Conservation (phyloP, 257 asterid genomes). For the Leonotis leonurus region DNA sequence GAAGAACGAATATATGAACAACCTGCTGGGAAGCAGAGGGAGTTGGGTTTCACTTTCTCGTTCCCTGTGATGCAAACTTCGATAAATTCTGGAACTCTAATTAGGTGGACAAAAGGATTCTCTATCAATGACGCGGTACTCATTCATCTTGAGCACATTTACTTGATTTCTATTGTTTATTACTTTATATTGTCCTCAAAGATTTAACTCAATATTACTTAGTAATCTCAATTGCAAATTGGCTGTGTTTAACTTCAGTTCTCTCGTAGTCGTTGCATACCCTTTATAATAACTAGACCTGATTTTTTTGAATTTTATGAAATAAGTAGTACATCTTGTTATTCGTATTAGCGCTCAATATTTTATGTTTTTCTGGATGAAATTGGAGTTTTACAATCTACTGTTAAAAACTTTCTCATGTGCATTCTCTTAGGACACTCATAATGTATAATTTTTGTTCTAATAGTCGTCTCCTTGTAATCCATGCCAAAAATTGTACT, state of each 20-base stretch:
- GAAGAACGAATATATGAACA: conserved; percentile 47
- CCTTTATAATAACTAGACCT: background rate
- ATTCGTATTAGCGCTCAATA: background rate
- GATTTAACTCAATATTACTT: no score
- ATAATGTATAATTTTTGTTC: background rate
- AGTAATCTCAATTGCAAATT: no score
- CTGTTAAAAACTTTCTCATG: background rate
- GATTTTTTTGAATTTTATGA: background rate
- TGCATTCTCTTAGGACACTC: background rate
- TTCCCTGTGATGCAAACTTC: conserved; percentile 82
- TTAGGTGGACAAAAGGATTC: conserved; percentile 92
- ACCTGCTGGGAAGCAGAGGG: conserved; percentile 58
- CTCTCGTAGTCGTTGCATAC: no score
- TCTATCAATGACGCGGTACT: conserved; percentile 61
- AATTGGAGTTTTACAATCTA: background rate
- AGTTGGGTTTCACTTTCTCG: conserved; percentile 76
- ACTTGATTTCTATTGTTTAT: background rate
- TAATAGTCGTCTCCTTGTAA: background rate
- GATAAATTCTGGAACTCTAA: conserved; percentile 70
- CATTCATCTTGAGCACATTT: conserved; percentile 6
- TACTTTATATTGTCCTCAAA: no score
- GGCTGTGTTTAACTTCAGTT: no score
- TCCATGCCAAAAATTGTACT: background rate
- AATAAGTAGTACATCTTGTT: background rate
- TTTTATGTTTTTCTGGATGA: background rate